Evolutionary conservation across 2,329 filamentous ascomycete genomes (phyloP), one percentile per base, ranked within the genome.

Genomic region (Neodidymelliopsis sp.): DNA sequence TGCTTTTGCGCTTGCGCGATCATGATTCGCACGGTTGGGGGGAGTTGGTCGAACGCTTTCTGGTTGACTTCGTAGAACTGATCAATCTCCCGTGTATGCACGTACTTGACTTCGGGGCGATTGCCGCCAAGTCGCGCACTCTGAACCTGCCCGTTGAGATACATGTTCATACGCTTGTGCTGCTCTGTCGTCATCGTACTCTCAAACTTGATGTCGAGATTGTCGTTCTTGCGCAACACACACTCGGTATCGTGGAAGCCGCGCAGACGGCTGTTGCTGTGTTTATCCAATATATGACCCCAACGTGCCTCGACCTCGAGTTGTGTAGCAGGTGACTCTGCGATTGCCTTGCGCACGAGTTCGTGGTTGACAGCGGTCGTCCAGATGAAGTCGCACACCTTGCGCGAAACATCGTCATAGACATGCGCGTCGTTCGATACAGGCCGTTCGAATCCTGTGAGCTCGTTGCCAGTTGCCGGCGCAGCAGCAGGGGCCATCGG

Each of bases 281-380:
- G 84, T 6, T 84, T 89, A 53, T 87, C 83, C 66, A 84, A 85
- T 11, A 97, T 80, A 19, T 85, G 87, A 13, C 94, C 94, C 36
- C 97, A 79, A 72, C 97, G 97, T 8, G 91, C 94, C 75, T 99
- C 94, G 44, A 99, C 89, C 73, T 99, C 94, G 42, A 97, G 86
- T 52, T 90, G 83, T 11, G 91, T 87, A 6, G 84, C 85, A 12
- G 83, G 80, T 9, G 79, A 76, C 46, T 80, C 74, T 1, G 69
- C 81, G 27, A 86, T 79, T 9, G 76, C 77, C 41, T 49, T 51
- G 9, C 68, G 65, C 18, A 85, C 74, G 57, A 89, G 84, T n/a
- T 82, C 78, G 53, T 85, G 84, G 40, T 81, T 77, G 6, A 94
- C 80, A 13, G 94, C 86, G 45, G 88, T 80, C 36, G 83, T 70